phyloP scores from a whole-genome alignment of 805 yeast species.

The Debaryomyces maramus region DNA sequence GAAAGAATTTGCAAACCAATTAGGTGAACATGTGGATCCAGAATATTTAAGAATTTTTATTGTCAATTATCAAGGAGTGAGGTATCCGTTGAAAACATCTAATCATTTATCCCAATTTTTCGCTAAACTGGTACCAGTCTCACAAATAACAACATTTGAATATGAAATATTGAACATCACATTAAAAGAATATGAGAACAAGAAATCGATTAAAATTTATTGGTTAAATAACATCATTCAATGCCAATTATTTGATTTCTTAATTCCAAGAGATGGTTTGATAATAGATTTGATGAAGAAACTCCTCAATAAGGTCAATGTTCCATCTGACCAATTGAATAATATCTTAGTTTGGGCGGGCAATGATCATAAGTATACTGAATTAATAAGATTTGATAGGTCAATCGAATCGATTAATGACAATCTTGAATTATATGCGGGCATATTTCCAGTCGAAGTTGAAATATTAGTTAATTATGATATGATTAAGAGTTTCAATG shows the following conservation, averaged over 20 bases:
- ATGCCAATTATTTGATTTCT: constrained; percentile 65
- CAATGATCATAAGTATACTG: constrained; percentile 37
- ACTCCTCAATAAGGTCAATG: constrained; percentile 53
- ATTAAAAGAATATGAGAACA: constrained; percentile 71
- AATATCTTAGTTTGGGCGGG: constrained; percentile 61
- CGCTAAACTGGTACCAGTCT: constrained; percentile 43
- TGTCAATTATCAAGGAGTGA: constrained; percentile 56
- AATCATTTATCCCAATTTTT: constrained; percentile 41
- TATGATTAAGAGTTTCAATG: constrained; percentile 26
- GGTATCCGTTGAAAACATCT: constrained; percentile 44
- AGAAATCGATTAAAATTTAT: constrained; percentile 61
- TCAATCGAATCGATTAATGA: constrained; percentile 35
- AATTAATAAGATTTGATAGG: constrained; percentile 36
- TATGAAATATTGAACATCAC: constrained; percentile 79
- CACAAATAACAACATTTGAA: constrained; percentile 50
- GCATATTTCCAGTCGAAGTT: constrained; percentile 44
- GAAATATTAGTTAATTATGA: constrained; percentile 38
- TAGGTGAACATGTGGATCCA: constrained; percentile 52
- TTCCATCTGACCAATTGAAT: constrained; percentile 47
- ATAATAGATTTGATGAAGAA: constrained; percentile 53
- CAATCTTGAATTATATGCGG: constrained; percentile 38
- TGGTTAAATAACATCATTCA: constrained; percentile 76
- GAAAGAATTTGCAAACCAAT: constrained; percentile 52
- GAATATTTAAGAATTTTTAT: constrained; percentile 65
- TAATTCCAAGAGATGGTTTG: constrained; percentile 63